Percentiles rank a stretch among this genome's conserved stretches.
Conservation (phyloP, 2,329 filamentous ascomycete species). For the Diaporthe batatas region DNA sequence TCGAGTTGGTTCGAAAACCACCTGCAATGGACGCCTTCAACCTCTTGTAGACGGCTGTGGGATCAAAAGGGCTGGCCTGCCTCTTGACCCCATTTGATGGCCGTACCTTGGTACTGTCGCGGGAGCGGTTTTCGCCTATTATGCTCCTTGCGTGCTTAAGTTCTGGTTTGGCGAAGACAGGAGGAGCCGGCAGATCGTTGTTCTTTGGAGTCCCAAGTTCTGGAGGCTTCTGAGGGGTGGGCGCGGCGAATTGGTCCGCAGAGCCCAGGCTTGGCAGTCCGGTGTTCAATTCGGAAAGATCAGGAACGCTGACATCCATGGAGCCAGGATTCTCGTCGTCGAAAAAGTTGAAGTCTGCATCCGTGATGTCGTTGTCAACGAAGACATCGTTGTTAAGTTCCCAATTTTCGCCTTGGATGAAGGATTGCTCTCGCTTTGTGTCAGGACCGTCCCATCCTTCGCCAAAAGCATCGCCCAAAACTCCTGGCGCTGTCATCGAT, state of each 20-base stretch:
- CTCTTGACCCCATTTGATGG: slow-evolving; percentile 58
- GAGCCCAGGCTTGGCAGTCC: slow-evolving; percentile 27
- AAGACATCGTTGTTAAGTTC: slow-evolving; percentile 79
- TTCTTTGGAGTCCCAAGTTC: slow-evolving; percentile 39
- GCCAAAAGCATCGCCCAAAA: slow-evolving; percentile 49
- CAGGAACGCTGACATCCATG: slow-evolving; percentile 55
- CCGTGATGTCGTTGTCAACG: slow-evolving; percentile 80
- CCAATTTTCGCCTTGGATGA: slow-evolving; percentile 68
- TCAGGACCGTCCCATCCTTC: slow-evolving; percentile 59
- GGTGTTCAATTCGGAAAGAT: slow-evolving; percentile 49
- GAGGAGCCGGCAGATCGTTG: slow-evolving; percentile 42
- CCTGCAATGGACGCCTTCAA: slow-evolving; percentile 62
- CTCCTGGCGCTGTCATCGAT: slow-evolving; percentile 48
- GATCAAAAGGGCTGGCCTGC: slow-evolving; percentile 69
- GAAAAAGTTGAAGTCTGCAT: slow-evolving; percentile 88
- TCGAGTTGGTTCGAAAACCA: slow-evolving; percentile 45
- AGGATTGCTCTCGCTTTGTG: slow-evolving; percentile 60
- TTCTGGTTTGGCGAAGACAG: slow-evolving; percentile 71
- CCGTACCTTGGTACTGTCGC: slow-evolving; percentile 49
- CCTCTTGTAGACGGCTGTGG: slow-evolving; percentile 70
- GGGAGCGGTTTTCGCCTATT: slow-evolving; percentile 55
- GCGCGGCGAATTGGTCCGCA: slow-evolving; percentile 43
- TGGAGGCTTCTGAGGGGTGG: slow-evolving; percentile 43
- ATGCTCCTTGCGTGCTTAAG: slow-evolving; percentile 70
- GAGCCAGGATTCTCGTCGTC: slow-evolving; percentile 73